phyloP scores from a whole-genome alignment of 805 yeast genomes.

The Lipomyces oligophaga region DNA sequence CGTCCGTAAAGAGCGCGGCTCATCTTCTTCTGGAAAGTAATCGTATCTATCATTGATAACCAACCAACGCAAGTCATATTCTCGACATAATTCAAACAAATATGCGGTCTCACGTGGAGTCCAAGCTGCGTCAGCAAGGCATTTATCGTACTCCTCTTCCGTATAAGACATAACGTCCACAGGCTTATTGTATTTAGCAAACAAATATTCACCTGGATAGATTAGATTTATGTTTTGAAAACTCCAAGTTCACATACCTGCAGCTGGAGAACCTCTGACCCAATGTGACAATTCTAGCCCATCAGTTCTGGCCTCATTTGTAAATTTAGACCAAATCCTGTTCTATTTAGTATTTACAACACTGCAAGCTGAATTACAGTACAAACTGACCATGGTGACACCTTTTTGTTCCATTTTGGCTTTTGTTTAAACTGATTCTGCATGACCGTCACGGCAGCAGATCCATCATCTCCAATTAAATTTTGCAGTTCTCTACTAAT shows the following conservation, averaged over 20 bases:
- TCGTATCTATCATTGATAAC: conserved; percentile 61
- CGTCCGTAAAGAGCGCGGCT: conserved; percentile 40
- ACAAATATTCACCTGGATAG: conserved; percentile 50
- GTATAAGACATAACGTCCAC: conserved; percentile 67
- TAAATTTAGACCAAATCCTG: conserved; percentile 53
- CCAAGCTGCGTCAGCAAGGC: conserved; percentile 57
- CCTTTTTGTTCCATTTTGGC: conserved; percentile 55
- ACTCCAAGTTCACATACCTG: conserved; percentile 9
- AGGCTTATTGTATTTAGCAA: conserved; percentile 68
- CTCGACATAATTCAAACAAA: conserved; percentile 59
- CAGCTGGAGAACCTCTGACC: conserved; percentile 62
- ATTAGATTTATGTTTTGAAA: background rate
- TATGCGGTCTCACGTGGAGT: conserved; percentile 70
- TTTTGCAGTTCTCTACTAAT: conserved; percentile 88
- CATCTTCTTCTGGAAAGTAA: conserved; percentile 31
- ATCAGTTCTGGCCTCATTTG: conserved; percentile 50
- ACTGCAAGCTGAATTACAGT: background rate
- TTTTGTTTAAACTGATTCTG: conserved; percentile 58
- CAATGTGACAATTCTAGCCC: conserved; percentile 67
- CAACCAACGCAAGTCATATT: conserved; percentile 65
- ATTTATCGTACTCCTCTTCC: conserved; percentile 53
- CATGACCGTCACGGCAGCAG: conserved; percentile 74
- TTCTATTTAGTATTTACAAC: background rate
- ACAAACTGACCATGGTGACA: conserved; percentile 66
- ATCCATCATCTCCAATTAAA: conserved; percentile 83